A percentile compares a stretch with the other conserved stretches of the same genome.
Conservation (phyloP, 108 stramenopile genomes). For the Stephanodiscus triporus region DNA sequence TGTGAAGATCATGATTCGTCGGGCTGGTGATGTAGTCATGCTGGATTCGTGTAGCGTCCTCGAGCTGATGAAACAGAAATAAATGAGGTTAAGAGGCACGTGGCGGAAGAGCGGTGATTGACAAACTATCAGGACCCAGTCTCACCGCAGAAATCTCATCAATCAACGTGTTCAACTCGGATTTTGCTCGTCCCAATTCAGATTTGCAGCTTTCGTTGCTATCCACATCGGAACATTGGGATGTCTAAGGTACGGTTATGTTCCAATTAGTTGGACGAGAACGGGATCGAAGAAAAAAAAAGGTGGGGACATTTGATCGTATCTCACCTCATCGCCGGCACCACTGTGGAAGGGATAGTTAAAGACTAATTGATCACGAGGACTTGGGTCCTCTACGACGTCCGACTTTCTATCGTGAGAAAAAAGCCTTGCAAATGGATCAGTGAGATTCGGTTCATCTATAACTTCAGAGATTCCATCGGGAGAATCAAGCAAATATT, state of each 20-base stretch:
- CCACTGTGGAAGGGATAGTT: not conserved
- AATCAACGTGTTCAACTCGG: constrained; percentile 18
- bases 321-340: not conserved
- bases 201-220: constrained; percentile 3
- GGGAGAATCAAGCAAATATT: not conserved
- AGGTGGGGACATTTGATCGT: not conserved
- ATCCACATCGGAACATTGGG: constrained; percentile 25
- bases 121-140: not conserved
- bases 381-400: not conserved
- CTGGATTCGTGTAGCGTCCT: constrained; percentile 20
- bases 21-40: constrained; percentile 35
- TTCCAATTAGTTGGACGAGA: not conserved
- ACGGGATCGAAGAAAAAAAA: not conserved
- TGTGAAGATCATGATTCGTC: constrained; percentile 18
- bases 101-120: not conserved
- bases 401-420: not conserved
- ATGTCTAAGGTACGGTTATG: constrained; percentile 1
- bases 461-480: not conserved
- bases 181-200: constrained; percentile 5
- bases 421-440: not conserved
- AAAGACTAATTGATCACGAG: not conserved
- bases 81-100: not conserved
- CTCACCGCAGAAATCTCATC: constrained; percentile 20
- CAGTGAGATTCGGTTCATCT: not conserved
- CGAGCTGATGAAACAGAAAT: constrained; percentile 2